These are phyloP conservation scores for Leishmania aethiopica DNA, from an alignment of 208 protist species.

Conservation along the genomic window DNA sequence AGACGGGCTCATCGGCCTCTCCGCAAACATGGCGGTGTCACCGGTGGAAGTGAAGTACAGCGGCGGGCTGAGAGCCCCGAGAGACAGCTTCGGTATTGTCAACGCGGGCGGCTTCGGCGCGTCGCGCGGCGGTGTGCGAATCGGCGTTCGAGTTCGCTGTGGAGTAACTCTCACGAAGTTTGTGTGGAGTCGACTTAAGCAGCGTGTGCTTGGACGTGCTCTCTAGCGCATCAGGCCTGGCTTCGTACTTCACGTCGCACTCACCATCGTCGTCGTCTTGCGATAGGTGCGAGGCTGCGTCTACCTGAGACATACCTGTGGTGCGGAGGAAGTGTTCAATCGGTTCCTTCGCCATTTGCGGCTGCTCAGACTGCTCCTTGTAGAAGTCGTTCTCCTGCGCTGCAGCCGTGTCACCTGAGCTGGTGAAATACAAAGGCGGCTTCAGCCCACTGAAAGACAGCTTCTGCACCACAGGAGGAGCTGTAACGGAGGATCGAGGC, in stretches of 20 bases:
- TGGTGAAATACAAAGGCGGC: conserved; percentile 52
- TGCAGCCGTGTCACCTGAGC: conserved; percentile 43
- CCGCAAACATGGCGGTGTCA: conserved; percentile 51
- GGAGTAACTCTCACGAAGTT: not conserved
- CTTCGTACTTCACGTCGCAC: conserved; percentile 13
- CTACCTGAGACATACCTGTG: conserved; percentile 12
- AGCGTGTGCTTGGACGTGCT: not conserved
- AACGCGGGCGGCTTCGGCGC: conserved; percentile 14
- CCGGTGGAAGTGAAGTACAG: conserved; percentile 68
- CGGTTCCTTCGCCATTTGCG: conserved; percentile 3
- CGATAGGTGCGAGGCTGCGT: conserved; percentile 22
- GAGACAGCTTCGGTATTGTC: conserved; percentile 49
- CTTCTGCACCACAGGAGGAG: conserved; percentile 25
- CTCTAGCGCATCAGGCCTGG: conserved; percentile 3
- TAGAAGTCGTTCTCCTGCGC: conserved; percentile 41
- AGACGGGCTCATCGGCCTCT: conserved; percentile 7
- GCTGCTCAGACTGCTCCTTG: conserved; percentile 30
- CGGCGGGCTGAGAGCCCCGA: conserved; percentile 48
- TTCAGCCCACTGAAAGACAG: conserved; percentile 38
- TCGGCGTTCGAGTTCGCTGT: not conserved
- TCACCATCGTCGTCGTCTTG: conserved; percentile 16
- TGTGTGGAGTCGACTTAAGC: not conserved
- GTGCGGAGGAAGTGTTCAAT: conserved; percentile 13
- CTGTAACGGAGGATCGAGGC: not conserved
- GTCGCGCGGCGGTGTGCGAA: no score